These are phyloP conservation scores for Bipolaris sorokiniana DNA, from an alignment of 2,329 filamentous ascomycete genomes.

Conservation along the genomic window DNA sequence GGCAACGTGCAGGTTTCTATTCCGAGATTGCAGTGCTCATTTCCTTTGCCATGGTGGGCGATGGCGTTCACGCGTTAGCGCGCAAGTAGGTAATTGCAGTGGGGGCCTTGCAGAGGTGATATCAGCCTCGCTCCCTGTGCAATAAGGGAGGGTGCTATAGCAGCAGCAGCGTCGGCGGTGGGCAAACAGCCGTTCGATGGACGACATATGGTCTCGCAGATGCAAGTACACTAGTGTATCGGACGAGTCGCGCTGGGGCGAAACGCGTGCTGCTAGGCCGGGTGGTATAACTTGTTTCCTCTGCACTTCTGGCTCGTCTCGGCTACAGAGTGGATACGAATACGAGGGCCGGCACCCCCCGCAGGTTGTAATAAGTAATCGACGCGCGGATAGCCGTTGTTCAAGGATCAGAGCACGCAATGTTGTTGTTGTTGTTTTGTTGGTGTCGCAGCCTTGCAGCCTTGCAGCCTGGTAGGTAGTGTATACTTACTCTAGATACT, in stretches of 20 bases:
- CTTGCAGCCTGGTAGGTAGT: too few species aligned
- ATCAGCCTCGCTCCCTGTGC: slow-evolving; percentile 1
- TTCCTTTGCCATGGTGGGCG: slow-evolving; percentile 11
- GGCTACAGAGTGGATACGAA: slow-evolving; percentile 1
- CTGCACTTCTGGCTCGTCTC: background rate
- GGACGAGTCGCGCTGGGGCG: too few species aligned
- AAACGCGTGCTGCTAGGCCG: background rate
- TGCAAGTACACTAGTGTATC: background rate
- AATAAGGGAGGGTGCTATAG: background rate
- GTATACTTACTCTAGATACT: too few species aligned
- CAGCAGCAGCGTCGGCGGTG: background rate
- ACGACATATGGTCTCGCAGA: background rate
- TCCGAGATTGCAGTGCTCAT: slow-evolving; percentile 15
- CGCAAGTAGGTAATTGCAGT: slow-evolving; percentile 1
- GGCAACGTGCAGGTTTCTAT: slow-evolving; percentile 20
- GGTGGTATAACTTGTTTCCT: background rate
- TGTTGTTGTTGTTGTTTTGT: too few species aligned
- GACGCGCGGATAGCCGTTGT: slow-evolving; percentile 5
- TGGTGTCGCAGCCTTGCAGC: too few species aligned
- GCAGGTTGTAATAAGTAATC: background rate
- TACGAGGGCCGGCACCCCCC: slow-evolving; percentile 3
- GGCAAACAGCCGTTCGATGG: slow-evolving; percentile 4
- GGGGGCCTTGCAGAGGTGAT: slow-evolving; percentile 2
- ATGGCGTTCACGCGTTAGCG: slow-evolving; percentile 9
- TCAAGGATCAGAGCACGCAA: background rate